phyloP scores from a whole-genome alignment of 31 red algal species.

The Bonnemaisonia californica region DNA sequence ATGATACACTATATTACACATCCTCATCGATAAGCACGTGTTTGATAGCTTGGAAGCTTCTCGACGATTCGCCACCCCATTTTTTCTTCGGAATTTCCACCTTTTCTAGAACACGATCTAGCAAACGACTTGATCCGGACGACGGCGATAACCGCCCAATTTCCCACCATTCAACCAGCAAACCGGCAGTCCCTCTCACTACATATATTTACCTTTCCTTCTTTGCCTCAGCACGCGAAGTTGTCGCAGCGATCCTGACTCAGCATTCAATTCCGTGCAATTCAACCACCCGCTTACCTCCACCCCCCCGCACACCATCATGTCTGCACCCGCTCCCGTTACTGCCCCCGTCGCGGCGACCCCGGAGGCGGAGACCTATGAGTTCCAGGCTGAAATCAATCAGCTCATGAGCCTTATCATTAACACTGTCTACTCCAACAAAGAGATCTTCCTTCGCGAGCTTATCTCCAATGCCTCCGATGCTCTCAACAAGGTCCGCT shows the following conservation, averaged over 20 bases:
- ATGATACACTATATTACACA: no score
- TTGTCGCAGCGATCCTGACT: no score
- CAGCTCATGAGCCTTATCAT: constrained; percentile 99
- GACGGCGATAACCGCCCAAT: neutral
- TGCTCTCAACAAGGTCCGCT: constrained; percentile 97
- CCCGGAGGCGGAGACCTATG: constrained; percentile 86
- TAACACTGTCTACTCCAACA: constrained; percentile 98
- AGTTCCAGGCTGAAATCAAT: constrained; percentile 98
- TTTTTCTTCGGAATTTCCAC: neutral
- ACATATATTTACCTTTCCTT: no score
- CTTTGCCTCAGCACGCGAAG: no score
- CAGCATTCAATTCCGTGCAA: no score
- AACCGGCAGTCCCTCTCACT: no score
- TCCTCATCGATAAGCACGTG: no score
- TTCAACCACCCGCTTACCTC: no score
- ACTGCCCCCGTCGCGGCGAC: constrained; percentile 49
- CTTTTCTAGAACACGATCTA: neutral
- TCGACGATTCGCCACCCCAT: neutral
- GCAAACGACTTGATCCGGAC: neutral
- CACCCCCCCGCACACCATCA: no score
- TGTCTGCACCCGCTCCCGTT: no score
- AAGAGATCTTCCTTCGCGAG: constrained; percentile 98
- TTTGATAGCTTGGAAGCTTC: constrained; percentile 2
- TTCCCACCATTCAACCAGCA: no score
- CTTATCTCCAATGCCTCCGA: constrained; percentile 98